These are phyloP conservation scores for Neofusicoccum kwambonambiense DNA, from an alignment of 2,329 filamentous ascomycete genomes.

Conservation along the genomic window DNA sequence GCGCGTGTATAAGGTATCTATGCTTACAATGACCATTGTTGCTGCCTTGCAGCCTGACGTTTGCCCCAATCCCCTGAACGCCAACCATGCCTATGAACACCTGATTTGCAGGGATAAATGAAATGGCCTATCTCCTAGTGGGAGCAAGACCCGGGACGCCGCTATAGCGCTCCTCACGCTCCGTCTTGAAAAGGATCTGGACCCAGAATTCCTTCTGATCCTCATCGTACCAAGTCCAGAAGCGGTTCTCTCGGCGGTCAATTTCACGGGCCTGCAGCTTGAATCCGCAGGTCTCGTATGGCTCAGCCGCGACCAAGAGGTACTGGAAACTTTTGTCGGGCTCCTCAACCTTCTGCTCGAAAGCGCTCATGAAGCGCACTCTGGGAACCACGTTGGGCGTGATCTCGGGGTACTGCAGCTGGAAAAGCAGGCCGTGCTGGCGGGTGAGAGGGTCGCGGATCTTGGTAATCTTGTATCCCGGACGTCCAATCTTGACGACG, in stretches of 20 bases:
- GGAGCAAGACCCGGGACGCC: slow-evolving; percentile 65
- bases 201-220: slow-evolving; percentile 98
- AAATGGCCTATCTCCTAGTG: slow-evolving; percentile 13
- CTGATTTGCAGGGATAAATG: background rate
- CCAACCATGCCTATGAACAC: slow-evolving; percentile 11
- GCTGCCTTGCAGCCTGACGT: slow-evolving; percentile 4
- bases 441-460: slow-evolving; percentile 82
- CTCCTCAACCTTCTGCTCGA: slow-evolving; percentile 92
- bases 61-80: background rate
- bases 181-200: slow-evolving; percentile 97
- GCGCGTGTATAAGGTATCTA: slow-evolving; percentile 15
- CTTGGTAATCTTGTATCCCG: slow-evolving; percentile 98
- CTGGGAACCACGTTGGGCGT: slow-evolving; percentile 71
- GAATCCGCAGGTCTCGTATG: slow-evolving; percentile 96
- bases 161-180: slow-evolving; percentile 85
- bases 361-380: slow-evolving; percentile 96
- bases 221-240: slow-evolving; percentile 93
- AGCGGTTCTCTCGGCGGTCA: slow-evolving; percentile 81
- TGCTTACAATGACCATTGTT: slow-evolving; percentile 15
- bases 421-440: slow-evolving; percentile 90
- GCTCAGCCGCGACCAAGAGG: slow-evolving; percentile 89
- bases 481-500: slow-evolving; percentile 89
- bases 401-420: slow-evolving; percentile 93
- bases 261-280: slow-evolving; percentile 94
- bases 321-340: slow-evolving; percentile 95